Base-by-base conservation (phyloP, 495 filamentous ascomycete genomes). In the Penicillium steckii region DNA sequence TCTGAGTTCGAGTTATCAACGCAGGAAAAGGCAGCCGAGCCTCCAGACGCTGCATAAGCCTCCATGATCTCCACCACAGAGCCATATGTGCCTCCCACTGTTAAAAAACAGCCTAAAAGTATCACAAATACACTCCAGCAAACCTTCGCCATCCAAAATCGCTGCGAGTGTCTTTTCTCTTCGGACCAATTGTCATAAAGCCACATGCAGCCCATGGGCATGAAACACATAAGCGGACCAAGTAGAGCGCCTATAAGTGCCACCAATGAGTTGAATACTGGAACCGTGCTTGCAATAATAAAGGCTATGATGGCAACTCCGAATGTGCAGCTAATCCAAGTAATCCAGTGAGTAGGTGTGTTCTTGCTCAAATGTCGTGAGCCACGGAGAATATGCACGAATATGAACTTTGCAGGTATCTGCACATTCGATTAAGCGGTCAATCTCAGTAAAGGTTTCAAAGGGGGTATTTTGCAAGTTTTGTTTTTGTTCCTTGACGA, bases 281-380 rank as follows among this genome's bases (percentile, higher is more conserved):
- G 87, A 38, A 91, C 85, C 8, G 81, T 80, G 56, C 85, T 81
- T 18, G 86, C 85, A 59, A 90, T 83, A 38, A 89, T 64, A 74
- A 82, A 90, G 7, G 85, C 80, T 23, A 86, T 59, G 2, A 87
- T 4, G 33, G 82, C 82, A 51, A 86, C 67, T 50, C 66, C 52
- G 12, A 72, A 51, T 4, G 82, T 80, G 18, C 86, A 79, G 7
- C 52, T 60, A 3, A 87, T 53, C 87, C 87, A 90, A 8, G 75
- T 69, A 6, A 60, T 38, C 80, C 80, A 85, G 43, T 81, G 72
- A n/a, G 55, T 80, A 30, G 75, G 62, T 3, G 77, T 82, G 72
- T 80, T 83, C 59, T 82, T 69, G 61, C 77, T 80, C 35, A 79
- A 71, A 26, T 78, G 75, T 42, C 73, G 61, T n/a, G 78, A 79